phyloP scores from a whole-genome alignment of 352 stramenopile species.

The Phytophthora quininea region DNA sequence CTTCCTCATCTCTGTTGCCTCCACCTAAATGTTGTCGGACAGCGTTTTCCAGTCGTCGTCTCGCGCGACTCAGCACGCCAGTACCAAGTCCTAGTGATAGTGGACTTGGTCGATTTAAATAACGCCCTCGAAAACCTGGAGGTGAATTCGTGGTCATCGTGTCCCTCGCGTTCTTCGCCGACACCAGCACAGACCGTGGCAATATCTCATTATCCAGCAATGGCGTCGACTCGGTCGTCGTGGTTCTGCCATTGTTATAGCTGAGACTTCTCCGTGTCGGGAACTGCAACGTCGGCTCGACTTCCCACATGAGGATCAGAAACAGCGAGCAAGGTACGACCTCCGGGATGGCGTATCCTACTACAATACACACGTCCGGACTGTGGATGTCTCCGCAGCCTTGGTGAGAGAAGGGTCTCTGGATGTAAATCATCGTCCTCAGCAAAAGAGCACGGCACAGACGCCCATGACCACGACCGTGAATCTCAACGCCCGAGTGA shows the following conservation, averaged over 20 bases:
- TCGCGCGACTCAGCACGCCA: constrained; percentile 55
- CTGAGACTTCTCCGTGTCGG: constrained; percentile 59
- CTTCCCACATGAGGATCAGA: constrained; percentile 86
- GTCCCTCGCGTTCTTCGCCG: constrained; percentile 9
- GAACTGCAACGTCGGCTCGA: constrained; percentile 76
- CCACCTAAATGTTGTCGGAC: constrained; percentile 43
- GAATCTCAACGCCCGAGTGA: constrained; percentile 78
- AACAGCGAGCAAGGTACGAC: constrained; percentile 79
- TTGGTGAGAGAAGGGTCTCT: constrained; percentile 76
- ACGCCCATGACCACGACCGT: constrained; percentile 75
- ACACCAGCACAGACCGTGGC: constrained; percentile 22
- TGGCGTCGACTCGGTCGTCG: constrained; percentile 56
- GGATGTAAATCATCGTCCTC: constrained; percentile 82
- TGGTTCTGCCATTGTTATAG: constrained; percentile 36
- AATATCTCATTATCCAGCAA: constrained; percentile 46
- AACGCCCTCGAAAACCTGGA: constrained; percentile 14
- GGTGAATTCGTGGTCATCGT: constrained; percentile 18
- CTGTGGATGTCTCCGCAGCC: constrained; percentile 70
- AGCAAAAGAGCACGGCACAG: constrained; percentile 72
- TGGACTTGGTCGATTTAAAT: constrained; percentile 58
- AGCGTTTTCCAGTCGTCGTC: constrained; percentile 43
- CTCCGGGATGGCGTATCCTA: constrained; percentile 78
- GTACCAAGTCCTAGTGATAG: constrained; percentile 65
- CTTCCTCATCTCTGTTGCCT: constrained; percentile 19
- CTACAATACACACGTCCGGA: constrained; percentile 66